These are phyloP conservation scores for Geotrichum europaeum DNA, from an alignment of 1,139 yeast species.

Conservation along the genomic window DNA sequence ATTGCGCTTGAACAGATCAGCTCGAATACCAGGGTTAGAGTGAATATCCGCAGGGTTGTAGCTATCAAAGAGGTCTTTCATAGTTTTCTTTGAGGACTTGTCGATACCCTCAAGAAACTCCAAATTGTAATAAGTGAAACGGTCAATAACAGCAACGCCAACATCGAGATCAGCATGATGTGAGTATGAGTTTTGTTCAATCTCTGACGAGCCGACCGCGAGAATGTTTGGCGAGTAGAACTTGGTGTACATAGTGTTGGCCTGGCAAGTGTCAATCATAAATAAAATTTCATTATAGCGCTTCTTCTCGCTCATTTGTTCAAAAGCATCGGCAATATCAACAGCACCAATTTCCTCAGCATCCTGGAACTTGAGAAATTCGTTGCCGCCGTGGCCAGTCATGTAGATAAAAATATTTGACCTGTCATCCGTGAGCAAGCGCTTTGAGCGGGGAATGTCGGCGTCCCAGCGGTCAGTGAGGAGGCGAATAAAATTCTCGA, in stretches of 20 bases:
- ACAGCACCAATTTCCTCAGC: slow-evolving; percentile 95
- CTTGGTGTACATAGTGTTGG: slow-evolving; percentile 92
- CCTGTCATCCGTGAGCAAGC: slow-evolving; percentile 86
- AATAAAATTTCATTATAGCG: slow-evolving; percentile 91
- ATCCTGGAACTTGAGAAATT: slow-evolving; percentile 92
- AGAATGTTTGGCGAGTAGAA: slow-evolving; percentile 88
- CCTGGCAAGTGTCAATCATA: slow-evolving; percentile 98
- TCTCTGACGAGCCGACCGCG: slow-evolving; percentile 87
- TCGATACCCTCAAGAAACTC: slow-evolving; percentile 78
- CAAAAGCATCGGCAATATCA: slow-evolving; percentile 96
- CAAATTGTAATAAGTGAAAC: slow-evolving; percentile 87
- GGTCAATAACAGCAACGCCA: slow-evolving; percentile 96
- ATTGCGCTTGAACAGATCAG: slow-evolving; percentile 67
- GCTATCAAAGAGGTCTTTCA: slow-evolving; percentile 76
- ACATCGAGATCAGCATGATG: slow-evolving; percentile 93
- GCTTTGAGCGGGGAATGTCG: slow-evolving; percentile 86
- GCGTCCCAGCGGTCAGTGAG: slow-evolving; percentile 94
- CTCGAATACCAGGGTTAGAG: slow-evolving; percentile 85
- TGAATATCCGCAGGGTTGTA: slow-evolving; percentile 83
- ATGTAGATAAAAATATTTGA: slow-evolving; percentile 89
- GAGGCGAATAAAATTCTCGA: slow-evolving; percentile 84
- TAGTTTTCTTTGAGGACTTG: slow-evolving; percentile 64
- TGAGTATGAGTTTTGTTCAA: slow-evolving; percentile 88
- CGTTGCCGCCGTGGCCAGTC: slow-evolving; percentile 99
- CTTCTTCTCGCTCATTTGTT: slow-evolving; percentile 92